Base-by-base conservation (phyloP, 75 land plant species). In the Cunninghamia lanceolata region DNA sequence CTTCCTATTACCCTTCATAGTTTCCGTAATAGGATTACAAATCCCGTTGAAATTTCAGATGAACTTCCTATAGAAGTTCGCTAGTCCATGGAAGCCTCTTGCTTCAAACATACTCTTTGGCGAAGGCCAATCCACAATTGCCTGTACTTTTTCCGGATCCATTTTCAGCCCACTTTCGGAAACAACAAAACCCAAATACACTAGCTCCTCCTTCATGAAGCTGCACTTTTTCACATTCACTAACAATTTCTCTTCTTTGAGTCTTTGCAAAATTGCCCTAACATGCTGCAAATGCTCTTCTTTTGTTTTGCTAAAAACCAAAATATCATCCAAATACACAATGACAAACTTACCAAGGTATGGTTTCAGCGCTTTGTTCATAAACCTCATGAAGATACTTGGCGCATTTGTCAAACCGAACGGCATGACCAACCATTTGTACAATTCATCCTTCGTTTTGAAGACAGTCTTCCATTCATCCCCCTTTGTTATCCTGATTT, bases 401-500 rank as follows among this genome's bases (percentile, higher is more conserved):
- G 83, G 90, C 0, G 90, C 86, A 83, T 87, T 89, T 32, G 88
- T 78, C 47, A 89, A 71, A 7, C 86, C 88, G 81, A 87, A 89
- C 7, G 90, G 90, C 88, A 86, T 87, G 34, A 89, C 90, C 14
- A 89, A 28, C 84, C 86, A 89, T 50, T 87, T 73, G 66, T 54
- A 87, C 5, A 85, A 56, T 2, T 86, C 83, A 21, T 87, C 32
- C 2, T 36, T 28, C 15, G 73, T 87, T 16, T 73, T 59, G 75
- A 87, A 87, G 6, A 73, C 85, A 3, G 88, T 87, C 30, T 87
- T 87, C 63, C 50, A 73, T 38, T 66, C 80, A 83, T 87, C 88
- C 6, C 84, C 68, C 3, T 30, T 6, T 17, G 8, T 36, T n/a
- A 52, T n/a, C 2, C 32, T 13, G 16, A 83, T 83, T 43, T 52